Evolutionary conservation across 1,284 basidiomycete genomes (phyloP).

Genomic region (Microbotryum lychnidis-dioicae): DNA sequence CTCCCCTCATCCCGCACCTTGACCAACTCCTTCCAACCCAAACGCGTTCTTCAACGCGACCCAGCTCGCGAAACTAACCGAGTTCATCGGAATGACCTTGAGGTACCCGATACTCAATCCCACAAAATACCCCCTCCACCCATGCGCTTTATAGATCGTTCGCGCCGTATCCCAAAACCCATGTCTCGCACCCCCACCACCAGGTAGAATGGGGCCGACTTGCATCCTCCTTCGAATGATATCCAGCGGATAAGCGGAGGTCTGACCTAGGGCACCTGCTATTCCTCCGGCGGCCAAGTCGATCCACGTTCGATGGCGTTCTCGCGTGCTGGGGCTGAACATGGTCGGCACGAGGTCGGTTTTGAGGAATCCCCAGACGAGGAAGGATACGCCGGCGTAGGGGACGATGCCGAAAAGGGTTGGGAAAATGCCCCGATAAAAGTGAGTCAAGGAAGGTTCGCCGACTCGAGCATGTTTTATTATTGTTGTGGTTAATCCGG

Average conservation of each 20-base stretch:
- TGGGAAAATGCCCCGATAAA: conserved; percentile 92
- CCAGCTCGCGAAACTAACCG: conserved; percentile 69
- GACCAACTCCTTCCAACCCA: conserved; percentile 32
- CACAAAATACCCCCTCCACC: conserved; percentile 85
- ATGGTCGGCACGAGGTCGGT: conserved; percentile 51
- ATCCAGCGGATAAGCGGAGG: conserved; percentile 92
- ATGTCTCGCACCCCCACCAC: conserved; percentile 53
- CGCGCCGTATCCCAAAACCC: conserved; percentile 67
- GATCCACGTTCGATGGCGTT: conserved; percentile 44
- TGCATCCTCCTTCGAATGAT: conserved; percentile 91
- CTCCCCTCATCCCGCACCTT: background rate
- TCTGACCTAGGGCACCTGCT: conserved; percentile 83
- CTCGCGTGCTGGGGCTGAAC: conserved; percentile 5
- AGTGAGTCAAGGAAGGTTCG: conserved; percentile 61
- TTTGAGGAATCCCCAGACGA: conserved; percentile 80
- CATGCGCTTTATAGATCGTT: conserved; percentile 59
- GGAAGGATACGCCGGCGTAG: conserved; percentile 92
- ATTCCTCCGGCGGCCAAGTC: conserved; percentile 75
- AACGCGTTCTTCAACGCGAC: conserved; percentile 59
- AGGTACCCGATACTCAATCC: conserved; percentile 84
- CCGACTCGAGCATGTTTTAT: conserved; percentile 26
- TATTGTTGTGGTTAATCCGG: conserved; percentile 17
- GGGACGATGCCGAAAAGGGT: conserved; percentile 90
- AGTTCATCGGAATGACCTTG: conserved; percentile 96
- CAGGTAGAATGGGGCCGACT: conserved; percentile 79